Base-by-base conservation (phyloP, 139 green algal genomes). In the Diplosphaera chodatii region DNA sequence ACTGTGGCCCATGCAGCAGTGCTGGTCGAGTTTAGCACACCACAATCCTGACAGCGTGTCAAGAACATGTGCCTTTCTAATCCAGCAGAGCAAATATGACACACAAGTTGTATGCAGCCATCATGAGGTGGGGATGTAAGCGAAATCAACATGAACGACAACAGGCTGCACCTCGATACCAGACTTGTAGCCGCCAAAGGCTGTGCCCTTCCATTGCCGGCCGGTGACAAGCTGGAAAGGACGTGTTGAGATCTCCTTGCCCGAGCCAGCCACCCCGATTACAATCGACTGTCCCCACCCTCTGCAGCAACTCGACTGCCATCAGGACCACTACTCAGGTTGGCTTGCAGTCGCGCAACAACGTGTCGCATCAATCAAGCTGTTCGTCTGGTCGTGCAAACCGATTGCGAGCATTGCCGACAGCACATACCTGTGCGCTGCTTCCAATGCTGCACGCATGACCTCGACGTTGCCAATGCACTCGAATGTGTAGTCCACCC, bases 201-300 rank as follows among this genome's bases (percentile, higher is more conserved):
- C 95, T 5, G 94, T 97, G 32, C 94, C 94, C 78, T 87, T 92
- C 95, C 93, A 98, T 32, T 86, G 66, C 15, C 93, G 83, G 3
- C 93, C 92, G 15, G 92, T 97, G 40, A 97, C 91, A 16, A 99
- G 86, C 84, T 98, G 94, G 85, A 99, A 99, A 27, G 95, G 95
- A 4, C 95, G 83, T 18, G 93, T 98, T 66, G 75, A 78, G 64
- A 98, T 95, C 86, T 97, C 91, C 82, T 96, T 82, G 22, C 91
- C 91, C 28, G 88, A 69, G 1, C 77, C 91, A 20, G 93, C 93
- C 68, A 98, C 93, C 4, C 93, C 91, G 32, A 95, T 93, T 32
- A 97, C 83, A 0, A 95, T 80, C 0, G 74, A 88, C 74, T 90
- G 77, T 25, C 92, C 92, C 92, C 92, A 97, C 34, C 84, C 84